These are phyloP conservation scores for Russula compacta DNA, from an alignment of 768 basidiomycete species.

Conservation along the genomic window DNA sequence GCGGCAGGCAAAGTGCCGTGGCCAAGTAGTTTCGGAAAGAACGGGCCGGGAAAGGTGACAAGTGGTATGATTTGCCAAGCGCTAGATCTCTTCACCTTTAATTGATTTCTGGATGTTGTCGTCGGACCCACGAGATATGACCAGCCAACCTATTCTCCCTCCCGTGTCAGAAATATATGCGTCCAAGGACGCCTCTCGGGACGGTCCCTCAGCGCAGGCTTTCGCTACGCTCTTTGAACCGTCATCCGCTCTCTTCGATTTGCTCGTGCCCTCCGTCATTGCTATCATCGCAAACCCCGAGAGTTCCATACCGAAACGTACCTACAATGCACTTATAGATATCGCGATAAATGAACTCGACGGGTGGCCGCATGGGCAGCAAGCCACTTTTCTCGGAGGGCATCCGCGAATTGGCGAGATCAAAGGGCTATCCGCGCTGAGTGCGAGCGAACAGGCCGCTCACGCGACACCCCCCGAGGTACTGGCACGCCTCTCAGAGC, in stretches of 20 bases:
- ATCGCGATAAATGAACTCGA: constrained; percentile 38
- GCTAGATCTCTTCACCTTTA: not conserved
- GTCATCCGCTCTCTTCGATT: constrained; percentile 54
- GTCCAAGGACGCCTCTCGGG: constrained; percentile 5
- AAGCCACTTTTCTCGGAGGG: constrained; percentile 62
- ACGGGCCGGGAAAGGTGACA: not conserved
- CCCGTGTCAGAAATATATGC: constrained; percentile 8
- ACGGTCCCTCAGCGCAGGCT: constrained; percentile 26
- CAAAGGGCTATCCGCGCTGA: constrained; percentile 63
- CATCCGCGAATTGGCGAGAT: constrained; percentile 89
- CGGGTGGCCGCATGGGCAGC: constrained; percentile 42
- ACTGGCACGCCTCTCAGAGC: constrained; percentile 56
- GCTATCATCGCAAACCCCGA: constrained; percentile 29
- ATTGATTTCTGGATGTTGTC: not conserved
- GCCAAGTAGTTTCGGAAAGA: not conserved
- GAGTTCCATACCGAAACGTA: not conserved
- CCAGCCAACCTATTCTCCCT: constrained; percentile 5
- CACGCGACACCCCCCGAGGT: constrained; percentile 64
- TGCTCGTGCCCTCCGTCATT: constrained; percentile 50
- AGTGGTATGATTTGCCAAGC: not conserved
- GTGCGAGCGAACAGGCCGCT: constrained; percentile 67
- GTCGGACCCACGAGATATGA: not conserved
- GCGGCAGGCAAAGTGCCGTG: no score
- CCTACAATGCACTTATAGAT: constrained; percentile 52
- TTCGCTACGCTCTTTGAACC: constrained; percentile 33